Conservation (phyloP, 148 eudicot species). For the Camellia lanceoleosa region DNA sequence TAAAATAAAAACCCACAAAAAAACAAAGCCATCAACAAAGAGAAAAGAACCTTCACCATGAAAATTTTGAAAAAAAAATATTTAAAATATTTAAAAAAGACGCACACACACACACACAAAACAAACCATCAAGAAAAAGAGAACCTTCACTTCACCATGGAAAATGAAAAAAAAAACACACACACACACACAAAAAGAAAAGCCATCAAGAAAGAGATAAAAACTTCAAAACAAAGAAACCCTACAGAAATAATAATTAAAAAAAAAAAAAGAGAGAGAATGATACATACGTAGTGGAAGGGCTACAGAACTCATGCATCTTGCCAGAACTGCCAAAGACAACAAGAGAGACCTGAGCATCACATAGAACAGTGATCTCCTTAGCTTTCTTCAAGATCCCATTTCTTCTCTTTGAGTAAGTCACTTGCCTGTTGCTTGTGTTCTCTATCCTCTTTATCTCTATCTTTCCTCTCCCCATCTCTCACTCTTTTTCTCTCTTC, state of each 20-base stretch:
- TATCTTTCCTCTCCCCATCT: constrained; percentile 90
- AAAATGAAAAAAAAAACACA: no score
- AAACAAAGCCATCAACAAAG: neutral
- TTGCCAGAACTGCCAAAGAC: constrained; percentile 58
- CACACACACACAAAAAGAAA: no score
- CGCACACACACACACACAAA: no score
- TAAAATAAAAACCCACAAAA: neutral
- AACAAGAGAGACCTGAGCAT: constrained; percentile 73
- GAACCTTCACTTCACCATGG: no score
- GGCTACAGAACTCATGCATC: constrained; percentile 68
- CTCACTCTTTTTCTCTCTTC: neutral
- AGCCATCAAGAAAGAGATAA: no score
- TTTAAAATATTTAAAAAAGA: no score
- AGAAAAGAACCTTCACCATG: neutral
- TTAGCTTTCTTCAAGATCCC: constrained; percentile 82
- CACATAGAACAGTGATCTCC: constrained; percentile 82
- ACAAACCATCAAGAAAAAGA: no score
- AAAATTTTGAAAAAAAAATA: no score
- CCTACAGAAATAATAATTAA: neutral
- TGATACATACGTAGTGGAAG: constrained; percentile 46
- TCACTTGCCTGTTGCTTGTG: constrained; percentile 78
- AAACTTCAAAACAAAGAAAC: neutral
- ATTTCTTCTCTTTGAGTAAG: constrained; percentile 74
- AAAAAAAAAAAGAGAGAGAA: neutral
- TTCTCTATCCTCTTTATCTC: constrained; percentile 91